Conservation (phyloP, 441 rosid genomes). For the Brassica hybrid region DNA sequence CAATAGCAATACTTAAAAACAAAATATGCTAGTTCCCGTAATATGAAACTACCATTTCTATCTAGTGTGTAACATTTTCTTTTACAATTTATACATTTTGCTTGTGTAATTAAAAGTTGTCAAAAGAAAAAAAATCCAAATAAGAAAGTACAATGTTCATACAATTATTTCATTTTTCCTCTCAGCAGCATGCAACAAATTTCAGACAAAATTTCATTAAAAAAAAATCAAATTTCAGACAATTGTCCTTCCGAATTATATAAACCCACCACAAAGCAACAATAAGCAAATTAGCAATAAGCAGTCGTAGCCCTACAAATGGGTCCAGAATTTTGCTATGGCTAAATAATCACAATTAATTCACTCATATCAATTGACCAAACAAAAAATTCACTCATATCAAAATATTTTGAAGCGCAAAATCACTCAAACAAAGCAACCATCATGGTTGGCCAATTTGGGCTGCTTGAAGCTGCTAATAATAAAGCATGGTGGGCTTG, state of each 20-base stretch:
- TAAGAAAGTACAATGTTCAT: conserved; percentile 11
- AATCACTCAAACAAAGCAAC: background rate
- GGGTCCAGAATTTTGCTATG: conserved; percentile 14
- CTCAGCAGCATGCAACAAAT: background rate
- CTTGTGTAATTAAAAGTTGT: conserved; percentile 23
- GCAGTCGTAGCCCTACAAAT: background rate
- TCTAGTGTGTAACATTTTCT: conserved; percentile 17
- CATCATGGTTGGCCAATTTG: conserved; percentile 12
- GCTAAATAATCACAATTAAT: background rate
- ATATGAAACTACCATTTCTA: conserved; percentile 43
- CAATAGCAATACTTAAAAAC: background rate
- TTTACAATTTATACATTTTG: background rate
- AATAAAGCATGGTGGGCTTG: background rate
- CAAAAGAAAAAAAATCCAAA: conserved; percentile 2
- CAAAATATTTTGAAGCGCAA: background rate
- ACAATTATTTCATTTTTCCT: conserved; percentile 8
- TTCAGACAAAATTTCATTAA: conserved; percentile 9
- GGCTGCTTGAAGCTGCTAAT: too few species aligned
- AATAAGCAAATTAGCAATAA: too few species aligned
- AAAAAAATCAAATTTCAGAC: too few species aligned
- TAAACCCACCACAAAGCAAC: too few species aligned
- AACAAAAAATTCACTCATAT: background rate
- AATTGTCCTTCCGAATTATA: too few species aligned
- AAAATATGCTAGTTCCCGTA: conserved; percentile 33
- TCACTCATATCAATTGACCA: background rate